phyloP scores from a whole-genome alignment of 345 rosid species.

The Syzygium grande region DNA sequence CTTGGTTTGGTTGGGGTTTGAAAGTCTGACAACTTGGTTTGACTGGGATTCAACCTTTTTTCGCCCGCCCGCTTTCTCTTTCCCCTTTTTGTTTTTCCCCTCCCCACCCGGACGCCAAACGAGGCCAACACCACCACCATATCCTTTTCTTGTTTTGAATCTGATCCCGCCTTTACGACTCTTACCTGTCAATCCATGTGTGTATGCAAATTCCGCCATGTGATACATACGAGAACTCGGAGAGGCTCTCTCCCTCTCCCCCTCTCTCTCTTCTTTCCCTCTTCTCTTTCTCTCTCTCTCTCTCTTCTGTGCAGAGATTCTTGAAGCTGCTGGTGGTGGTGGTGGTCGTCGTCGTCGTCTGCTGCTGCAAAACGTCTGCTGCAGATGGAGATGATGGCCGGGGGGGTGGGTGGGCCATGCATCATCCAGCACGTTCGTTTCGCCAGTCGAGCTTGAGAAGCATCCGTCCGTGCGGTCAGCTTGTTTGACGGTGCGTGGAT shows the following conservation, averaged over 20 bases:
- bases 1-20: not conserved
- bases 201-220: not conserved
- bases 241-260: not conserved
- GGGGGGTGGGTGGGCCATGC: not conserved
- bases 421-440: not conserved
- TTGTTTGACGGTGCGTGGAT: not conserved
- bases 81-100: not conserved
- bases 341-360: not conserved
- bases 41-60: conserved; percentile 13
- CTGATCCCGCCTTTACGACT: conserved; percentile 9
- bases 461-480: not conserved
- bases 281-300: not conserved
- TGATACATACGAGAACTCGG: not conserved
- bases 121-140: conserved; percentile 2
- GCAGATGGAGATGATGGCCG: not conserved
- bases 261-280: not conserved
- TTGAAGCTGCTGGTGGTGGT: not conserved
- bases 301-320: not conserved
- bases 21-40: conserved; percentile 18
- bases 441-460: not conserved
- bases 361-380: not conserved
- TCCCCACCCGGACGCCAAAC: conserved; percentile 17
- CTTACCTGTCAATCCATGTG: not conserved
- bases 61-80: not conserved
- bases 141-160: conserved; percentile 3